Percentiles rank a stretch among this genome's conserved stretches.
Conservation (phyloP, 305 asterid species). For the Fraxinus greggii region DNA sequence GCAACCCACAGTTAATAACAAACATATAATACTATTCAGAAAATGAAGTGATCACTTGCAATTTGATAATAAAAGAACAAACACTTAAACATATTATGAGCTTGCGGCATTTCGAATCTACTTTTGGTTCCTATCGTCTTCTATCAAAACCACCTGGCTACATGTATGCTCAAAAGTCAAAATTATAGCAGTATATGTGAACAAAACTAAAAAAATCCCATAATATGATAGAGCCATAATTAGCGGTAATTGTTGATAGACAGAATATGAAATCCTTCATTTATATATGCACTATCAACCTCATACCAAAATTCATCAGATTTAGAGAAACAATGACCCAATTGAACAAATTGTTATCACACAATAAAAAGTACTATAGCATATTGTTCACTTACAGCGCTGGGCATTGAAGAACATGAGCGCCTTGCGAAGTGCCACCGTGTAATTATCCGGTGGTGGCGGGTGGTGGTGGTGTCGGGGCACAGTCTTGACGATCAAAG, state of each 20-base stretch:
- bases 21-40: background rate
- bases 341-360: background rate
- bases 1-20: background rate
- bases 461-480: conserved; percentile 69
- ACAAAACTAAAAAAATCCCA: background rate
- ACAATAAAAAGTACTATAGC: background rate
- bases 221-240: background rate
- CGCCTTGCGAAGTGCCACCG: conserved; percentile 76
- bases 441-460: conserved; percentile 90
- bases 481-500: conserved; percentile 69
- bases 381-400: conserved; percentile 53
- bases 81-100: background rate
- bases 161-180: background rate
- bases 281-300: background rate
- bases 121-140: background rate
- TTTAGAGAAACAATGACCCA: conserved; percentile 2
- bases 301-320: conserved; percentile 14
- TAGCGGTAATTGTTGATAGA: background rate
- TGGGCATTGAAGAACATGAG: conserved; percentile 94
- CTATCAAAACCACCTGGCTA: background rate
- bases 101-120: background rate
- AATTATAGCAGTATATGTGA: background rate
- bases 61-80: background rate
- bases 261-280: background rate
- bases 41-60: background rate